Evolutionary conservation across 164 flowering plant genomes (phyloP), one percentile per base, ranked within the genome.

Genomic region (Aristolochia contorta): DNA sequence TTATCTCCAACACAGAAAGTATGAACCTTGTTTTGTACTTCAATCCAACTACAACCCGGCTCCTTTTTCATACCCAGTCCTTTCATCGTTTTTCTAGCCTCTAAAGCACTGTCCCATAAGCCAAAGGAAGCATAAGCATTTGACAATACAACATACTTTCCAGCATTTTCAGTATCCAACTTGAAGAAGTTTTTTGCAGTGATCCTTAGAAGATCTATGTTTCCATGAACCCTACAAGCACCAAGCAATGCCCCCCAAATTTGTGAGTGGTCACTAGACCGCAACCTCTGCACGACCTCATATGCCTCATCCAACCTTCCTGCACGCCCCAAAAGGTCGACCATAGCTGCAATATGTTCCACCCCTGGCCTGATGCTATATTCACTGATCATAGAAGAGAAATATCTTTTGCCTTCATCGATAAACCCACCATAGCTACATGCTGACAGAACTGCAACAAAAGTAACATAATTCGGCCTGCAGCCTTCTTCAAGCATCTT

Each of bases 1-100:
- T 75, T 81, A 70, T 80, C 88, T 2, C 78, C 82, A 78, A 69
- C 83, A 55, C 73, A 64, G 71, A 84, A 87, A 62, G 64, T 63
- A 64, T 83, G 81, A 47, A 73, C 73, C 75, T 75, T 71, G 47
- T 65, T 75, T 66, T 79, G 77, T 30, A 87, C 62, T 71, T 89
- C 88, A 68, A 89, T 78, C 80, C 84, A 79, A 70, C 95, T 87
- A 73, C 80, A 82, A 64, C 78, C 84, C 63, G 97, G 90, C 62
- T 87, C 95, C 70, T 87, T 87, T 58, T 56, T 80, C 71, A 89
- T 57, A 55, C 88, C 76, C 0, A 72, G 72, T 46, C 64, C 80
- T 68, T 69, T 84, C 92, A 87, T 79, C 54, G 32, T 62, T 13
- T 80, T 78, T 74, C 97, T 67, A 57, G 85, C 74, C 61, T 74